Evolutionary conservation across 306 rosid genomes (phyloP).

Genomic region (Cyclanthera cordifolia): DNA sequence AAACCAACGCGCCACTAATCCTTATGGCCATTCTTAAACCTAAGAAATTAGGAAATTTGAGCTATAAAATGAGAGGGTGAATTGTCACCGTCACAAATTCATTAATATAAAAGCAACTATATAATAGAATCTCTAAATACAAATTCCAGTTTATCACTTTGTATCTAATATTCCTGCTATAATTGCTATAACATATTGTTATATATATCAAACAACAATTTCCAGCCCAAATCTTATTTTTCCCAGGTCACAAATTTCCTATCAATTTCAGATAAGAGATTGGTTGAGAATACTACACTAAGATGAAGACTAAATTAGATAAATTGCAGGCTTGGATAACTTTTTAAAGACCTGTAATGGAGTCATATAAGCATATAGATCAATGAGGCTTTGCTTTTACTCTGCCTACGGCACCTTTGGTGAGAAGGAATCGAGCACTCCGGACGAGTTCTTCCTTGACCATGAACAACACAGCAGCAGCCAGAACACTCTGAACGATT

Average conservation of each 20-base stretch:
- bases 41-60: neutral
- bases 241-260: slow-evolving; percentile 3
- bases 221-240: neutral
- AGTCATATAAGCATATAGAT: slow-evolving; percentile 13
- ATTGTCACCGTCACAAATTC: neutral
- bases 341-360: slow-evolving; percentile 1
- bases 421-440: slow-evolving; percentile 47
- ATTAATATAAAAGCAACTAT: neutral
- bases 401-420: slow-evolving; percentile 25
- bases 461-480: slow-evolving; percentile 94
- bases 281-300: slow-evolving; percentile 8
- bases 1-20: no score
- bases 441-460: slow-evolving; percentile 82
- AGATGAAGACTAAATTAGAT: slow-evolving; percentile 1
- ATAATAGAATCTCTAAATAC: neutral
- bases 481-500: slow-evolving; percentile 82
- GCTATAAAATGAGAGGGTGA: neutral
- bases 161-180: neutral
- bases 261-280: slow-evolving; percentile 9
- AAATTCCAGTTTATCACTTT: neutral
- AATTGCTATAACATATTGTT: no score
- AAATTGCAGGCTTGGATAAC: neutral
- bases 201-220: neutral
- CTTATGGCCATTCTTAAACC: no score
- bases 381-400: slow-evolving; percentile 38